A percentile compares a stretch with the other conserved stretches of the same genome.
These are phyloP conservation scores for Teunomyces aglyptinius DNA, from an alignment of 805 yeast species.

Conservation along the genomic window DNA sequence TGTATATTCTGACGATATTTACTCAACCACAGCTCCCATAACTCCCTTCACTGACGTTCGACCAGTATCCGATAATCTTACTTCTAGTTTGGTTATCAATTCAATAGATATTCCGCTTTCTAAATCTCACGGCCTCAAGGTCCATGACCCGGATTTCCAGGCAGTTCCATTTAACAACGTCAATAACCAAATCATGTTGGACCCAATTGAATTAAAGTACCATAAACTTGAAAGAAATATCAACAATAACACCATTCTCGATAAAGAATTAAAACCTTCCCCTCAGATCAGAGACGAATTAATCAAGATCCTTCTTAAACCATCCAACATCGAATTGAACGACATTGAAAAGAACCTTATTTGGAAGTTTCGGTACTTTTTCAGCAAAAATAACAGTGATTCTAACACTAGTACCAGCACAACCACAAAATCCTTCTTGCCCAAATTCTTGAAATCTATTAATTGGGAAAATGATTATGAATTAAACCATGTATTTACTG, in stretches of 20 bases:
- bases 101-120: slow-evolving; percentile 31
- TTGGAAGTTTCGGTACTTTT: slow-evolving; percentile 88
- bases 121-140: slow-evolving; percentile 19
- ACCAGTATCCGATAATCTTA: slow-evolving; percentile 6
- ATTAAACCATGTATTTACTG: slow-evolving; percentile 69
- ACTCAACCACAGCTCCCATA: slow-evolving; percentile 15
- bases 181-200: slow-evolving; percentile 30
- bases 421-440: slow-evolving; percentile 49
- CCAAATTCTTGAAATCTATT: slow-evolving; percentile 82
- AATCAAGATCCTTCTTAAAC: slow-evolving; percentile 63
- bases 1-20: slow-evolving; percentile 60
- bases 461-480: slow-evolving; percentile 87
- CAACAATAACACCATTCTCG: slow-evolving; percentile 72
- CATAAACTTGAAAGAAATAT: slow-evolving; percentile 76
- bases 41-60: slow-evolving; percentile 17
- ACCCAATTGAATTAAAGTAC: slow-evolving; percentile 87
- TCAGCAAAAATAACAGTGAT: slow-evolving; percentile 46
- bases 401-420: slow-evolving; percentile 36
- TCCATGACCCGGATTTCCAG: slow-evolving; percentile 46
- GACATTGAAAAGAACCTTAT: slow-evolving; percentile 82
- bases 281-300: slow-evolving; percentile 77
- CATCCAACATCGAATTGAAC: slow-evolving; percentile 78
- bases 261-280: slow-evolving; percentile 84
- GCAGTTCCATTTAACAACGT: slow-evolving; percentile 5
- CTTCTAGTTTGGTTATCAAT: slow-evolving; percentile 33